Evolutionary conservation across 1,139 yeast species (phyloP), one percentile per base, ranked within the genome.

Genomic region (Komagataea norvegica): DNA sequence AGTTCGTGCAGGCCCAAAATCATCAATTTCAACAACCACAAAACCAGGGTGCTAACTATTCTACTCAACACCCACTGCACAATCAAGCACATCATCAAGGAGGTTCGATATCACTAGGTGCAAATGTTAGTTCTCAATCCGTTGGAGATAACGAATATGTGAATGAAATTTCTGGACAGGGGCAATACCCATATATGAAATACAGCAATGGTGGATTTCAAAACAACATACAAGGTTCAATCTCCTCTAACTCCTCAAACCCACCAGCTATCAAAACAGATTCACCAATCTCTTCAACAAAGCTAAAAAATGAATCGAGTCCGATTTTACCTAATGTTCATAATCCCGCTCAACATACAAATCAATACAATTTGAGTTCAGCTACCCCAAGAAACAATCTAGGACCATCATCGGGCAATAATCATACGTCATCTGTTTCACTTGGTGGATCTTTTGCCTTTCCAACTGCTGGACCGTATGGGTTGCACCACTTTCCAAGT

Each of bases 91-190:
- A 22, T 15, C 33, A 22, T 7, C 32, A 28, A 15, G 31, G 31
- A 13, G n/a, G 5, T 29, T 23, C 15, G 31, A 29, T 6, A 7
- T n/a, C n/a, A n/a, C n/a, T n/a, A n/a, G n/a, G n/a, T n/a, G n/a
- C n/a, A n/a, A n/a, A n/a, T n/a, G n/a, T n/a, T n/a, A 23, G 31
- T 15, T 21, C 29, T 15, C 15, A 17, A 6, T 33, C 36, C 6
- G 17, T 33, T 4, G 23, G 31, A 10, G 28, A 19, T 2, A 20
- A 13, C 14, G 31, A 28, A 9, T 14, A 17, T 11, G 29, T 20
- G 41, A 40, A 13, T 47, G 44, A 21, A 22, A 38, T 44, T 27
- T 38, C 36, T 24, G 17, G 10, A 15, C 25, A 14, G 16, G 26
- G 15, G 17, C 17, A 20, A 15, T 29, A 6, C 22, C 33, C 19